A percentile compares a stretch with the other conserved stretches of the same genome.
Evolutionary conservation across 441 rosid species (phyloP).

Genomic region (Gossypium gossypioides): DNA sequence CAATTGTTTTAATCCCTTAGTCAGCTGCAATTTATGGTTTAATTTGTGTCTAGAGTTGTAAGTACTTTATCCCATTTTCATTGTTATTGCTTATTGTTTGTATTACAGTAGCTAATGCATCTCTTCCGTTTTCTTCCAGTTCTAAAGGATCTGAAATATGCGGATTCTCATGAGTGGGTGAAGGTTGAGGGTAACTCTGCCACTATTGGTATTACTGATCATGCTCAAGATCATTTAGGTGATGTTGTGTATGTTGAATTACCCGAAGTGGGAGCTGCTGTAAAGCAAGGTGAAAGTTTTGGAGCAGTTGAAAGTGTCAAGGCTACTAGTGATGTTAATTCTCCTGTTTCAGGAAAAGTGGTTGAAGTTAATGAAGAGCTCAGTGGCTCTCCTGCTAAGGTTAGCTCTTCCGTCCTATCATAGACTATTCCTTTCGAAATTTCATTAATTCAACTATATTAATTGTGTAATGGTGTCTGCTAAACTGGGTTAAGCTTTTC

Average conservation of each 20-base stretch:
- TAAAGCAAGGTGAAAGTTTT: conserved; percentile 57
- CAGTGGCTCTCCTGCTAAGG: conserved; percentile 55
- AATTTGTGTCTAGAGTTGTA: neutral
- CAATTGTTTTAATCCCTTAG: neutral
- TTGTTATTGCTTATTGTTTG: neutral
- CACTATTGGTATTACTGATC: conserved; percentile 82
- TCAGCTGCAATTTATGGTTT: neutral
- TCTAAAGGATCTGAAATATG: conserved; percentile 70
- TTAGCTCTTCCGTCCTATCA: conserved; percentile 28
- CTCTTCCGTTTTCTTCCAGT: conserved; percentile 30
- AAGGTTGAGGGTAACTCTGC: conserved; percentile 66
- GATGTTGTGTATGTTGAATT: conserved; percentile 92
- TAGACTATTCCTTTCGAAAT: neutral
- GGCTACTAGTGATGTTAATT: conserved; percentile 82
- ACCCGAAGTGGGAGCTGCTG: conserved; percentile 60
- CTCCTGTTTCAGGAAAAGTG: conserved; percentile 81
- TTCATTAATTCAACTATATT: neutral
- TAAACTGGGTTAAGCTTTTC: neutral
- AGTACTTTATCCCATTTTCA: neutral
- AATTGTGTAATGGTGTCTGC: neutral
- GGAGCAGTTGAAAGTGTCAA: conserved; percentile 97
- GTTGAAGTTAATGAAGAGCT: conserved; percentile 63
- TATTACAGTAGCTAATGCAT: neutral
- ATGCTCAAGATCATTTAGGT: conserved; percentile 88
- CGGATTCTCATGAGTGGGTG: conserved; percentile 86